Evolutionary conservation across 2,329 filamentous ascomycete genomes (phyloP), one percentile per base, ranked within the genome.

Genomic region (Nigrospora osmanthi): DNA sequence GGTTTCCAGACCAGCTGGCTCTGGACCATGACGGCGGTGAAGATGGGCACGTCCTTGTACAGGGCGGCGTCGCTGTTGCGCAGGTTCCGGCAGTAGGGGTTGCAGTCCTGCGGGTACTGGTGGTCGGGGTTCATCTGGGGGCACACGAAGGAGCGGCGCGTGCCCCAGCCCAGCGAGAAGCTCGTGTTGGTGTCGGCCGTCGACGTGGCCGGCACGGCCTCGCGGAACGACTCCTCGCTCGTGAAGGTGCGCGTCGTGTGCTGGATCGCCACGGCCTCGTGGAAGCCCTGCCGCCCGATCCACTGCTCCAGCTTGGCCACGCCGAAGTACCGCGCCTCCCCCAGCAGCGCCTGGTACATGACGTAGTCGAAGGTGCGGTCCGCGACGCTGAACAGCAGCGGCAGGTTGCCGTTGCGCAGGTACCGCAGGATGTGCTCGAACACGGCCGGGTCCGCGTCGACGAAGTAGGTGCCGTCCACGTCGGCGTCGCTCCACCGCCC

Each of bases 121-220:
- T 28, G 23, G 23, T 28, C 23, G 23, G 23, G 23, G 23, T 28
- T 28, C 23, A 28, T 28, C 10, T 53, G 51, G 9, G 61, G 60
- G 38, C 60, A 62, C 10, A 72, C 57, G 49, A 70, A 72, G 2
- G 70, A 63, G 52, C 65, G 67, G 46, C 65, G 65, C 2, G 58
- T 65, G 16, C 19, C 44, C 52, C 54, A 49, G 4, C 41, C 14
- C 34, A 35, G 35, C 2, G 45, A 38, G n/a, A 51, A 34, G 10
- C 48, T 40, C 2, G 37, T n/a, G n/a, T 40, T 45, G n/a, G 28
- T 28, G 30, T 46, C 35, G 11, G 32, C 40, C 3, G 4, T 30
- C 14, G 15, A 4, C 14, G 19, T 7, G 3, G 5, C 11, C 14
- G n/a, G 15, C n/a, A 38, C 14, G n/a, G 40, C 13, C 9, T 17